phyloP scores from a whole-genome alignment of 1,284 basidiomycete genomes.

The Ustilago shanxiensis region DNA sequence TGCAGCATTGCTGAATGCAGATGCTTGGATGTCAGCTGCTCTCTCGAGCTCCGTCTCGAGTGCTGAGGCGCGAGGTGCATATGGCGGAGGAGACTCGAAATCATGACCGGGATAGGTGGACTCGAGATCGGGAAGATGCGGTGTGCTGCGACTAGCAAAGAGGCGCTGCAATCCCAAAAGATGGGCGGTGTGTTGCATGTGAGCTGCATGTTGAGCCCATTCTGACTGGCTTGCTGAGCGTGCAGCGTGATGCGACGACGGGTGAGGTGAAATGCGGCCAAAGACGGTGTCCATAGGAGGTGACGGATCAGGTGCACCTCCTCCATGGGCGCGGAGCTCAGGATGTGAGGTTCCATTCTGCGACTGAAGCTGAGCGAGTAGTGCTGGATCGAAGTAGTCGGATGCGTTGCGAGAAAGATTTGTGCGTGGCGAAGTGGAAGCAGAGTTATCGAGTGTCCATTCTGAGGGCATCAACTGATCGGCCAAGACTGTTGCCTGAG shows the following conservation, averaged over 20 bases:
- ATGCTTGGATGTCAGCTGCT: constrained; percentile 16
- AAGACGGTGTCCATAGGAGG: constrained; percentile 72
- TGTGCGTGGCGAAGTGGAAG: constrained; percentile 25
- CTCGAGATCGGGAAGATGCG: constrained; percentile 48
- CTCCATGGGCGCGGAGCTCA: constrained; percentile 23
- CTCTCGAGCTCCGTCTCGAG: constrained; percentile 43
- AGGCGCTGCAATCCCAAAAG: constrained; percentile 46
- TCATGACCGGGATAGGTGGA: constrained; percentile 36
- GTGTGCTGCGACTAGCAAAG: constrained; percentile 47
- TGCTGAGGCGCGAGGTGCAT: constrained; percentile 40
- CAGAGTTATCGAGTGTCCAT: constrained; percentile 29
- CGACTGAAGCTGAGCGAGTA: constrained; percentile 34
- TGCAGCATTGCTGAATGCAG: not conserved
- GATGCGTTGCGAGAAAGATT: constrained; percentile 32
- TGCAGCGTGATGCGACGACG: constrained; percentile 91
- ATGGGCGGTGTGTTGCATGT: constrained; percentile 48
- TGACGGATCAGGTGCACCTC: constrained; percentile 8
- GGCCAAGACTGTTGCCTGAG: constrained; percentile 23
- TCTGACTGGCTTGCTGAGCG: constrained; percentile 92
- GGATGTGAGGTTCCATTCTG: constrained; percentile 37
- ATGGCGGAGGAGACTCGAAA: constrained; percentile 49
- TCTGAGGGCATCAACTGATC: constrained; percentile 33
- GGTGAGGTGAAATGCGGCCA: constrained; percentile 94
- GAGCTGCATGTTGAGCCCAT: constrained; percentile 47
- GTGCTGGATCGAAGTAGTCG: constrained; percentile 45